Evolutionary conservation across 495 filamentous ascomycete genomes (phyloP), one percentile per base, ranked within the genome.

Genomic region (Podospora pseudopauciseta): DNA sequence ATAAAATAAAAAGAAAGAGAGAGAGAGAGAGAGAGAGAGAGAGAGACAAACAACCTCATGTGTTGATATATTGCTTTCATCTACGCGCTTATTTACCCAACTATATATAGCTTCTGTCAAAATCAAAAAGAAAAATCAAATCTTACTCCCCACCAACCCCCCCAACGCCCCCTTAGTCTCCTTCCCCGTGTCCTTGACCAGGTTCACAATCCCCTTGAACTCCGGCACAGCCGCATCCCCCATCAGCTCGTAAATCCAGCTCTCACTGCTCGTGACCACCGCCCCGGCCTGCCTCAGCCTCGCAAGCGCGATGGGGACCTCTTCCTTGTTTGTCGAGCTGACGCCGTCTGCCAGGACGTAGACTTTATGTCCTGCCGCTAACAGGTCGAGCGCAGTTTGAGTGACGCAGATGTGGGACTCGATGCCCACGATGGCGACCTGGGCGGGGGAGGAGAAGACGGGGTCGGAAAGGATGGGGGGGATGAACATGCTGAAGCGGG

Each of bases 381-480:
- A 76, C 27, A 96, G 75, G 79, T 97, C 95, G 2, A 98, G 83
- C 32, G 91, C 87, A 26, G 94, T 97, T 82, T 97, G 94, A 68
- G 91, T 92, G 3, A 99, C 88, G 80, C 95, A 99, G 74, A 99
- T 94, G 77, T 99, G 95, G 27, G 86, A 85, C 79, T 99, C 95
- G 73, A 99, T 96, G 11, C 95, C 95, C 5, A 96, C 89, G 64
- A 94, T 83, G 13, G 84, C 88, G 23, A 91, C 78, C 32, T 82
- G 77, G 54, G 78, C 57, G 6, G 39, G 39, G 39, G 39, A 49
- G 39, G 39, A 49, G 9, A 49, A 49, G n/a, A 54, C 13, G 5
- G 30, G 1, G 5, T 58, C 55, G 2, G 4, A 77, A 73, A 18
- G 73, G 77, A 28, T 81, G 11, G 76, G 58, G 3, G 81, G 83